Evolutionary conservation across 108 stramenopile species (phyloP), one percentile per base, ranked within the genome.

Genomic region (Nitzschia putrida): DNA sequence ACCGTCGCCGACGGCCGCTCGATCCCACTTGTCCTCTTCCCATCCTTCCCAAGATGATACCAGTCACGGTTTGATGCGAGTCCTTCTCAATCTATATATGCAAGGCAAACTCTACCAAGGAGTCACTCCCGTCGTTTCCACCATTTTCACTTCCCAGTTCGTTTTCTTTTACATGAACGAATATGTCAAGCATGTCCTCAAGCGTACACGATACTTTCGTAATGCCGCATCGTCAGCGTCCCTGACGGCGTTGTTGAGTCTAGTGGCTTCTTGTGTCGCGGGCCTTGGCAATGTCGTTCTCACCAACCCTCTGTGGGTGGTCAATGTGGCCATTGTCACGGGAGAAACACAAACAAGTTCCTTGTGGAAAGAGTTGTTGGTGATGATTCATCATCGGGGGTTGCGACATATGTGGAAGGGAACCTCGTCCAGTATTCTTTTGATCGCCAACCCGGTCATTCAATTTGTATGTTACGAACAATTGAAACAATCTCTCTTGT

Each of bases 381-480:
- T 25, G 16, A 83, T 91, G 61, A 56, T 64, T 13, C 65, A 66
- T 45, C 54, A 73, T 14, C 76, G 80, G 22, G 90, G 90, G 3
- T 16, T 69, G 9, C 25, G 24, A 8, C 81, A 80, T 18, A 63
- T 93, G 53, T 93, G 92, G 92, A 79, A 65, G 64, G 87, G 93
- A 21, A 93, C 89, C 23, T 38, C 49, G 9, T 83, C 95, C 18
- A 95, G 94, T 20, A 58, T 97, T n/a, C 61, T 96, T 8, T 79
- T 96, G 14, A 95, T 97, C n/a, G 87, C 88, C 52, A 97, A 97
- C 74, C 97, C 97, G 16, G 86, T 91, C 77, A 91, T 97, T 41
- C 97, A 97, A 75, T 93, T 90, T 67, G 86, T 93, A 57, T 68
- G 83, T 7, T 97, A 97, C 80, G 97, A 94, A 34, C 83, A 83